Evolutionary conservation across 139 green algal species (phyloP).

Genomic region (Desmodesmus armatus): DNA sequence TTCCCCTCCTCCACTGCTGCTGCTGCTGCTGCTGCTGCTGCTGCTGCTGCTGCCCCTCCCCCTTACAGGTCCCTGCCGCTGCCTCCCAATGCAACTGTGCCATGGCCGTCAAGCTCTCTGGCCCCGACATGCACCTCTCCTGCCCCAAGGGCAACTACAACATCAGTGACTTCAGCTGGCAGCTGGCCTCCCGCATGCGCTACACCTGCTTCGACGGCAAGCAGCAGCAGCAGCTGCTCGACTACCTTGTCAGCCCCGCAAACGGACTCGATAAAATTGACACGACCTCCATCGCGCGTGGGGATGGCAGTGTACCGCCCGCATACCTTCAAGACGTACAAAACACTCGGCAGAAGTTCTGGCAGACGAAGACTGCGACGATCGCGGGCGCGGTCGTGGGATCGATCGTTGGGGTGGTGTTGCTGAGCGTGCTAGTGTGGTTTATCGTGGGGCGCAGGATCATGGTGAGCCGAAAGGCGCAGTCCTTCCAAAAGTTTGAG

Average conservation of each 20-base stretch:
- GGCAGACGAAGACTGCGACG: background rate
- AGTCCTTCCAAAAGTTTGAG: conserved; percentile 24
- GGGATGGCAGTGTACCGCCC: background rate
- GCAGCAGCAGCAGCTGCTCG: conserved; percentile 23
- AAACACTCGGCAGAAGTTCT: background rate
- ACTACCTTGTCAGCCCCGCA: background rate
- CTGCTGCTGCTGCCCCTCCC: background rate
- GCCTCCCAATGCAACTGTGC: background rate
- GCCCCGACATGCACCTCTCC: conserved; percentile 1
- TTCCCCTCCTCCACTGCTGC: too few relatives aligned
- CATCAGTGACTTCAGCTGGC: conserved; percentile 15
- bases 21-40: too few relatives aligned
- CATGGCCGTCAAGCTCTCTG: background rate
- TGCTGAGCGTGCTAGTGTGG: background rate
- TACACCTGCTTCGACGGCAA: conserved; percentile 21
- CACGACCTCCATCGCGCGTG: background rate
- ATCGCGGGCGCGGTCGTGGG: conserved; percentile 11
- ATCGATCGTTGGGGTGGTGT: background rate
- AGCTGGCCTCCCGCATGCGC: conserved; percentile 12
- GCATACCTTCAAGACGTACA: background rate
- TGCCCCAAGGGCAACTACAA: background rate
- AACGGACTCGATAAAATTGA: conserved; percentile 8
- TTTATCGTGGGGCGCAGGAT: conserved; percentile 11
- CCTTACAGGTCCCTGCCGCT: conserved; percentile 3
- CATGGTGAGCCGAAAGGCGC: background rate